Percentiles rank a stretch among this genome's conserved stretches.
Conservation (phyloP, 2,329 filamentous ascomycete genomes). For the Ascochyta viciae-villosae region DNA sequence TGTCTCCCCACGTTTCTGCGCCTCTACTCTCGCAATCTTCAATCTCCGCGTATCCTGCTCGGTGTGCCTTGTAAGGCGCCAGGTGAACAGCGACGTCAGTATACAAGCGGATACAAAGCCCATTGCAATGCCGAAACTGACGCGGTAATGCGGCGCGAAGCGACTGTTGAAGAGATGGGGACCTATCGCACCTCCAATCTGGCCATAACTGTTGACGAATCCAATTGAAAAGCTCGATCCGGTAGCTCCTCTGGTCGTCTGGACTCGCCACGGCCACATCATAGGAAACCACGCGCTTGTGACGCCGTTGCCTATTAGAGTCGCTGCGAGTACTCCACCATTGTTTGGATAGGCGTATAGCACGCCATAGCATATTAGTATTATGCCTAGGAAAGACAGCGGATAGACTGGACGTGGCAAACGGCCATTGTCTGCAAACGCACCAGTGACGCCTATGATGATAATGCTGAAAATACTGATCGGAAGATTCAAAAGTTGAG, state of each 20-base stretch:
- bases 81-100: constrained; percentile 49
- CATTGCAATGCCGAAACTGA: constrained; percentile 49
- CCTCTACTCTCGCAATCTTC: constrained; percentile 24
- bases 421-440: constrained; percentile 38
- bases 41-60: constrained; percentile 47
- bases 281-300: constrained; percentile 29
- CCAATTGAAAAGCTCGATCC: constrained; percentile 56
- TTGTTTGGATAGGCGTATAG: constrained; percentile 27
- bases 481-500: constrained; percentile 21
- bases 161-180: constrained; percentile 55
- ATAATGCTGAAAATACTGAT: constrained; percentile 53
- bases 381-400: constrained; percentile 53
- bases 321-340: constrained; percentile 54
- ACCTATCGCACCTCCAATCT: constrained; percentile 55
- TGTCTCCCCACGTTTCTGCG: constrained; percentile 18
- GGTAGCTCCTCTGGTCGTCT: constrained; percentile 43
- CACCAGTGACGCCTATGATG: constrained; percentile 42
- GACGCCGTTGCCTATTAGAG: constrained; percentile 22
- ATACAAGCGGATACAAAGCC: constrained; percentile 50
- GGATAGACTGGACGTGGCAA: constrained; percentile 51
- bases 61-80: constrained; percentile 52
- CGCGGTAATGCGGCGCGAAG: constrained; percentile 52
- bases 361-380: constrained; percentile 51
- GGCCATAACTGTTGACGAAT: constrained; percentile 53
- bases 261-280: constrained; percentile 52